Evolutionary conservation across 2,329 filamentous ascomycete genomes (phyloP).

Genomic region (Penicillium hordei): DNA sequence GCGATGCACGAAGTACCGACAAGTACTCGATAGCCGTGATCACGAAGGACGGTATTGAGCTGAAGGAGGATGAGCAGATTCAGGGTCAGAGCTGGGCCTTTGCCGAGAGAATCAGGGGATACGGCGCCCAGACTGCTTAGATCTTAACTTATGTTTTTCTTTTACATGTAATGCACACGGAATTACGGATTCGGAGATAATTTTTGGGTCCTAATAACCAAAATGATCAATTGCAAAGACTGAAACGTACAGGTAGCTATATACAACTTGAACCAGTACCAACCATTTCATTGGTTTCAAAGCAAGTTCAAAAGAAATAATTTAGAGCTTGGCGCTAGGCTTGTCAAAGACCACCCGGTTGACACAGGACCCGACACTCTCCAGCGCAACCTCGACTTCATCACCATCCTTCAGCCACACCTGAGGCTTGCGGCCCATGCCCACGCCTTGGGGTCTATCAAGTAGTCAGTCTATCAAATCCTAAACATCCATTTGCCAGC

Average conservation of each 20-base stretch:
- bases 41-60: constrained; percentile 81
- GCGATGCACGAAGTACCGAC: constrained; percentile 90
- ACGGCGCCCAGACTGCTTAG: constrained; percentile 75
- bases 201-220: background rate
- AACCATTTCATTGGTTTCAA: background rate
- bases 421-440: constrained; percentile 65
- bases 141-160: background rate
- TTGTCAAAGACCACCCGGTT: constrained; percentile 48
- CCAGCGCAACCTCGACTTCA: constrained; percentile 66
- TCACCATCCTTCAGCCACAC: constrained; percentile 71
- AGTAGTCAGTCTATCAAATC: constrained; percentile 52
- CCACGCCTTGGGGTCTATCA: constrained; percentile 64
- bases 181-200: constrained; percentile 1
- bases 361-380: constrained; percentile 61
- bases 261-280: background rate
- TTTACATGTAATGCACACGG: constrained; percentile 16
- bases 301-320: background rate
- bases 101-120: constrained; percentile 90
- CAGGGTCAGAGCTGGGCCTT: constrained; percentile 98
- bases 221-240: constrained; percentile 1
- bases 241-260: background rate
- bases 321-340: constrained; percentile 38
- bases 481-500: background rate
- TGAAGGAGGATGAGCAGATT: constrained; percentile 81
- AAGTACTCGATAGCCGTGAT: constrained; percentile 88